Percentiles rank a stretch among this genome's conserved stretches.
Evolutionary conservation across 2,329 filamentous ascomycete species (phyloP).

Genomic region (Penicillium decumbens): DNA sequence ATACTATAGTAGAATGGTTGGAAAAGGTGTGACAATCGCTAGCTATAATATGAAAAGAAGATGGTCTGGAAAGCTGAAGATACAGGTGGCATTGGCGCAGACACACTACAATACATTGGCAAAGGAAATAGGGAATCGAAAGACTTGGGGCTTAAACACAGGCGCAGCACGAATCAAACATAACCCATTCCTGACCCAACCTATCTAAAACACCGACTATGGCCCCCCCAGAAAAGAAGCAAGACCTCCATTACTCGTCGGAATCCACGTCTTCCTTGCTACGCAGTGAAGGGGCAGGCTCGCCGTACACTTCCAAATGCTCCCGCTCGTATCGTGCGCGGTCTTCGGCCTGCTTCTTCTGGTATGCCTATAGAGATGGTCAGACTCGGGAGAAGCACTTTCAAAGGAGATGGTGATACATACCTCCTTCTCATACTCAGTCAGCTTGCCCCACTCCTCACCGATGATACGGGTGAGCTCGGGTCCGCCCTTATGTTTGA

Average conservation of each 20-base stretch:
- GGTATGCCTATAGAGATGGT: slow-evolving; percentile 27
- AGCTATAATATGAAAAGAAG: neutral
- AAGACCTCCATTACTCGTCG: neutral
- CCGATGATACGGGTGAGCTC: slow-evolving; percentile 32
- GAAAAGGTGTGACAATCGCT: too few species aligned
- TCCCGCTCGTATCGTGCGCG: slow-evolving; percentile 33
- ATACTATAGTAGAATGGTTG: neutral
- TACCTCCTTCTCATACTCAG: slow-evolving; percentile 37
- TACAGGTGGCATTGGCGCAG: neutral
- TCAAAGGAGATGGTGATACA: neutral
- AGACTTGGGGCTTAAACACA: slow-evolving; percentile 7
- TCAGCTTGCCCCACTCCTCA: slow-evolving; percentile 27
- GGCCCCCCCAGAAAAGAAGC: neutral
- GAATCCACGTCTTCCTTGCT: neutral
- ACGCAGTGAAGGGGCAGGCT: slow-evolving; percentile 11
- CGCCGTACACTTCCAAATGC: slow-evolving; percentile 35
- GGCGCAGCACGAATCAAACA: slow-evolving; percentile 5
- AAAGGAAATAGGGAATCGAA: slow-evolving; percentile 15
- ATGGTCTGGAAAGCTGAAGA: neutral
- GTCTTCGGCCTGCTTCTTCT: slow-evolving; percentile 24
- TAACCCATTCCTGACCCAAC: slow-evolving; percentile 8
- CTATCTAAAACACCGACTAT: neutral
- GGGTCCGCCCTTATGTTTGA: slow-evolving; percentile 41
- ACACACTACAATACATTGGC: slow-evolving; percentile 15
- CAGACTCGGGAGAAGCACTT: slow-evolving; percentile 2